phyloP scores from a whole-genome alignment of 306 rosid species.

The Albizia julibrissin region DNA sequence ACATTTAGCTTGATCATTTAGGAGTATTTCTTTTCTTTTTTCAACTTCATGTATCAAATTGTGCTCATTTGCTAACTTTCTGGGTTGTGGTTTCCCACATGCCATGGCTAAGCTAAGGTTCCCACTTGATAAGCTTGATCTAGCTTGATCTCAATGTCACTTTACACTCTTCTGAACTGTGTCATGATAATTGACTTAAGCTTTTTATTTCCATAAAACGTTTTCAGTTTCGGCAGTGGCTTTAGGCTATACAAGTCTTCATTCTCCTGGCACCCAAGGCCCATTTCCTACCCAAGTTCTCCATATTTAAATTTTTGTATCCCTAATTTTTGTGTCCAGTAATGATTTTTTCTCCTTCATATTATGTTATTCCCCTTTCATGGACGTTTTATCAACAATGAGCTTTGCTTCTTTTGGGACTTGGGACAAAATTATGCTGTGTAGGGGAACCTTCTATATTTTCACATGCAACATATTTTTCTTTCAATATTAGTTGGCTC shows the following conservation, averaged over 20 bases:
- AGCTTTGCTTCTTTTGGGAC: background rate
- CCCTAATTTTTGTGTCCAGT: background rate
- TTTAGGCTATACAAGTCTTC: constrained; percentile 3
- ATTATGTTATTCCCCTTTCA: background rate
- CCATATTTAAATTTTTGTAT: background rate
- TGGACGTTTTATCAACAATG: background rate
- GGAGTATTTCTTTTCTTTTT: background rate
- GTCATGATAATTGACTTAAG: background rate
- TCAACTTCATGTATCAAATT: background rate
- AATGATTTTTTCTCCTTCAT: background rate
- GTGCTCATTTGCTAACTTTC: background rate
- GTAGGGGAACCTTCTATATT: background rate
- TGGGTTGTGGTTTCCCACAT: constrained; percentile 14
- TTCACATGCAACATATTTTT: background rate
- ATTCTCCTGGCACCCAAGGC: constrained; percentile 12
- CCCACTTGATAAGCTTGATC: constrained; percentile 4
- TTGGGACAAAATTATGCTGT: background rate
- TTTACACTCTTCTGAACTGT: constrained; percentile 2
- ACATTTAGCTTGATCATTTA: background rate
- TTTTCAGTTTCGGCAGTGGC: constrained; percentile 7
- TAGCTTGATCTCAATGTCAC: constrained; percentile 3
- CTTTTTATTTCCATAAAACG: background rate
- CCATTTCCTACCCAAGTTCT: background rate
- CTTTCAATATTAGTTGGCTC: background rate
- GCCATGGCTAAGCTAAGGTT: background rate